Percentiles rank a stretch among this genome's conserved stretches.
Conservation (phyloP, 2,329 filamentous ascomycete genomes). For the Lecanicillium sp. region DNA sequence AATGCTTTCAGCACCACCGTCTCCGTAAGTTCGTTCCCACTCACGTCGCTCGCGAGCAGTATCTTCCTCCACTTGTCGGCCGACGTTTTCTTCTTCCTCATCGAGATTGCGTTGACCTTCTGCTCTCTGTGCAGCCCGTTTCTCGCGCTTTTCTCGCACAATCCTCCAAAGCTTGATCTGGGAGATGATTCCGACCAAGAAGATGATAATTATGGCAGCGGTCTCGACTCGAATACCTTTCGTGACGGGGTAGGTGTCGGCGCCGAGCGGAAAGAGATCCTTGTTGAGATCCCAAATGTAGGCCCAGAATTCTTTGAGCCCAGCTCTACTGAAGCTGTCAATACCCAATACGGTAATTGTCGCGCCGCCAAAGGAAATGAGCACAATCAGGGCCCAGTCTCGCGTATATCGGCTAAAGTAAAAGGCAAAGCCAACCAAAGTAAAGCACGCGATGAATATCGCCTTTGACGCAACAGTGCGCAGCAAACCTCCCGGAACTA, state of each 20-base stretch:
- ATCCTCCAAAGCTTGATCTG: constrained; percentile 83
- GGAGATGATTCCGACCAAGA: constrained; percentile 67
- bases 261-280: constrained; percentile 68
- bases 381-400: constrained; percentile 66
- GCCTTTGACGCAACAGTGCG: constrained; percentile 52
- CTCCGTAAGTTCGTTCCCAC: constrained; percentile 75
- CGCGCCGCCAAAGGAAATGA: constrained; percentile 73
- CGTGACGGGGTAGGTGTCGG: constrained; percentile 75
- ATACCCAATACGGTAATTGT: constrained; percentile 75
- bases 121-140: constrained; percentile 40
- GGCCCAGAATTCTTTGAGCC: constrained; percentile 91
- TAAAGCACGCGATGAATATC: constrained; percentile 69
- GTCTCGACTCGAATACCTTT: constrained; percentile 80
- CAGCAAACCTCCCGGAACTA: constrained; percentile 70
- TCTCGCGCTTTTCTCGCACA: constrained; percentile 53
- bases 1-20: constrained; percentile 34
- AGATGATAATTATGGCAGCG: constrained; percentile 67
- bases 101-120: constrained; percentile 46
- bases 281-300: constrained; percentile 83
- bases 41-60: constrained; percentile 52
- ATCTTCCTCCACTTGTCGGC: constrained; percentile 55
- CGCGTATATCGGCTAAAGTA: constrained; percentile 75
- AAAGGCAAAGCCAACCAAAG: constrained; percentile 57
- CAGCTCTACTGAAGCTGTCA: constrained; percentile 84
- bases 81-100: constrained; percentile 61